Evolutionary conservation across 495 filamentous ascomycete species (phyloP), one percentile per base, ranked within the genome.

Genomic region (Aspergillus affinis): DNA sequence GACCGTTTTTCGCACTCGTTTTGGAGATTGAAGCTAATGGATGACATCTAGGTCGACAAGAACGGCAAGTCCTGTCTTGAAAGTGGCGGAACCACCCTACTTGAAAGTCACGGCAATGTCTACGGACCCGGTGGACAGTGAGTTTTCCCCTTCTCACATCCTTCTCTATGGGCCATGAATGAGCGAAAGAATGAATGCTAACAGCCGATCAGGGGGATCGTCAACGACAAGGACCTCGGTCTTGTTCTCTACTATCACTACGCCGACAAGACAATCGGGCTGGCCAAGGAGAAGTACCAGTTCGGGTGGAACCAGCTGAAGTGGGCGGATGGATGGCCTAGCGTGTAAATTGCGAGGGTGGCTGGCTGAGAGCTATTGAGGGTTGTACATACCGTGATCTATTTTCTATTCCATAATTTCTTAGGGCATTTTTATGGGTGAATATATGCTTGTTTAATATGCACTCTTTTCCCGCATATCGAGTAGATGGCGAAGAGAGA

Each of bases 171-270:
- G n/a, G n/a, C n/a, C n/a, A n/a, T n/a, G n/a, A n/a, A n/a, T n/a
- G n/a, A n/a, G n/a, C n/a, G n/a, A n/a, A n/a, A n/a, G n/a, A n/a
- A n/a, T n/a, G n/a, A n/a, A n/a, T n/a, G n/a, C 57, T 54, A 41
- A 60, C 47, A 20, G 6, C 32, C n/a, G 20, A 10, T 17, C 26
- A 72, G 70, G 64, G 82, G 80, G 32, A 69, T 84, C 12, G 67
- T 79, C 44, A 71, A 71, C 41, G 81, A 82, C 66, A 68, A 70
- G 4, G 62, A 67, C n/a, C 65, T 75, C 6, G 78, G 79, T 0
- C 67, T 80, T 27, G 78, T 90, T 7, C 76, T 90, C n/a, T 90
- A 90, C 66, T 90, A 90, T 66, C 87, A 90, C 68, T 90, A 89
- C 57, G 66, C 82, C 26, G 75, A 84, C 61, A 87, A 80, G 6